Percentiles rank a stretch among this genome's conserved stretches.
Conservation (phyloP, 176 grass and related monocot genomes). For the bread wheat (Triticum aestivum) region DNA sequence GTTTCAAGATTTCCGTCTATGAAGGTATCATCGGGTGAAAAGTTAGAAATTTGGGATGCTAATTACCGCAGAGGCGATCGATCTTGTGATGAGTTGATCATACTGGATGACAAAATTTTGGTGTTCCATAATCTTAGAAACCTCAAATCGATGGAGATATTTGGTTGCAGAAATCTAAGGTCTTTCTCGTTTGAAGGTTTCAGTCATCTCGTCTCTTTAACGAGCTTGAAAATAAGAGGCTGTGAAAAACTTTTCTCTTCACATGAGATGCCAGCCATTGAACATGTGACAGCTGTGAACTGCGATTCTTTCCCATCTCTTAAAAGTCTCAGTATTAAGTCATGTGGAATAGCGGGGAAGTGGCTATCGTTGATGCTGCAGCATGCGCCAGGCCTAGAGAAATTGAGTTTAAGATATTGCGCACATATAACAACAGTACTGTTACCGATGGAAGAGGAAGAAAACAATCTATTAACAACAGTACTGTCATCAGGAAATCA, state of each 20-base stretch:
- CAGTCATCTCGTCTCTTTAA: not conserved
- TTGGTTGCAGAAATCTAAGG: not conserved
- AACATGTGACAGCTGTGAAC: not conserved
- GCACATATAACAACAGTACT: no score
- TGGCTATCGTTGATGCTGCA: not conserved
- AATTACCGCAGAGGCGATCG: no score
- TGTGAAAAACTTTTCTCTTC: conserved; percentile 9
- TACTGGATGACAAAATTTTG: not conserved
- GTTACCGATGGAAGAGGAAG: no score
- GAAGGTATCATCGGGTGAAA: not conserved
- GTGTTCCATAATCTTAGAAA: conserved; percentile 6
- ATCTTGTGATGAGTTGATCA: not conserved
- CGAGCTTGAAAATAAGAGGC: not conserved
- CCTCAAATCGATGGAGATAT: not conserved
- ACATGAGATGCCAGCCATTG: not conserved
- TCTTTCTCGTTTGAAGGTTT: not conserved
- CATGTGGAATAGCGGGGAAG: not conserved
- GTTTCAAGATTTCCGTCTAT: not conserved
- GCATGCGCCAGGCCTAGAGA: not conserved
- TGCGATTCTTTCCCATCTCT: not conserved
- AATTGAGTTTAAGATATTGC: rapidly evolving
- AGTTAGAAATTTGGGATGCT: not conserved
- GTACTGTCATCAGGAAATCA: no score
- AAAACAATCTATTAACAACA: no score
- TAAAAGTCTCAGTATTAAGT: rapidly evolving